phyloP scores from a whole-genome alignment of 23 red algal genomes.

The Pyropia haitanensis region DNA sequence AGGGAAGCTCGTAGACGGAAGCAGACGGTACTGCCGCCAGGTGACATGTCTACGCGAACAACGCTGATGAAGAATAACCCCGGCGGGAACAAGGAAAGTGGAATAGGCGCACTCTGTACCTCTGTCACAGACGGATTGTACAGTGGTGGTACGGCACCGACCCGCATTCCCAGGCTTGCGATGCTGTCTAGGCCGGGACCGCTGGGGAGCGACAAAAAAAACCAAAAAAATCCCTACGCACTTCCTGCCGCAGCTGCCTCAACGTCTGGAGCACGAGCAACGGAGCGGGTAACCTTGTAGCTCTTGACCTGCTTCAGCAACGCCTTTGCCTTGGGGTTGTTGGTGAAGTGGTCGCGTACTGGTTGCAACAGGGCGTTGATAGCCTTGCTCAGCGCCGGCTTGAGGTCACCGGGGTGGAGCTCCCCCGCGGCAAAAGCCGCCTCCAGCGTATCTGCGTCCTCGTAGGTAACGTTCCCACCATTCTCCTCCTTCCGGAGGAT shows the following conservation, averaged over 20 bases:
- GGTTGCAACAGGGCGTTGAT: slow-evolving; percentile 86
- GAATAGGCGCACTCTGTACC: too few relatives aligned
- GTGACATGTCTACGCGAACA: too few relatives aligned
- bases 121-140: too few relatives aligned
- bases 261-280: not conserved
- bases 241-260: not conserved
- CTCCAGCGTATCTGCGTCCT: slow-evolving; percentile 29
- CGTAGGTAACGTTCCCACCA: slow-evolving; percentile 63
- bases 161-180: too few relatives aligned
- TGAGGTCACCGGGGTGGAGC: slow-evolving; percentile 88
- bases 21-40: too few relatives aligned
- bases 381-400: slow-evolving; percentile 71
- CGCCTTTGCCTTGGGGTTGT: slow-evolving; percentile 49
- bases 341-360: slow-evolving; percentile 90
- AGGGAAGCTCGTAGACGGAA: too few relatives aligned
- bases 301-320: slow-evolving; percentile 75
- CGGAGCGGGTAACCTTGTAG: slow-evolving; percentile 39
- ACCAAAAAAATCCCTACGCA: too few relatives aligned
- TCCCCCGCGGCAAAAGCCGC: slow-evolving; percentile 56
- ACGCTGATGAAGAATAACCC: too few relatives aligned
- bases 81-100: too few relatives aligned
- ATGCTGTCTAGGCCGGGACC: too few relatives aligned
- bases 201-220: too few relatives aligned
- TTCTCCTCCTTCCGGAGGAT: slow-evolving; percentile 56
- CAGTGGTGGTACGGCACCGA: too few relatives aligned